Conservation (phyloP, 148 eudicot species). For the Amaranthus palmeri region DNA sequence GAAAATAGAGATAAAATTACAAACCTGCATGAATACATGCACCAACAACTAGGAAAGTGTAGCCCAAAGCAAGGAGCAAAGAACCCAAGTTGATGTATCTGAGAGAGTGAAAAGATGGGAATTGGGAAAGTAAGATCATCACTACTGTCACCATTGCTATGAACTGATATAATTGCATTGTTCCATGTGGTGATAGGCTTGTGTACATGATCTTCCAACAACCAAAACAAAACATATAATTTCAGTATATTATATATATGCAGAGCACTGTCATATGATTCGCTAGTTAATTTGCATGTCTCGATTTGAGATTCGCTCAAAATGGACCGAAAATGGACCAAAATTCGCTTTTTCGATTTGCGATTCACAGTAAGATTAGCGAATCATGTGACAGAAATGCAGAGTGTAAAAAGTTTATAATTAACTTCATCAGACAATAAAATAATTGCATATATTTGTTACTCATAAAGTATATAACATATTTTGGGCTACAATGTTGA, state of each 20-base stretch:
- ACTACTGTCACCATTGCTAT: slow-evolving; percentile 82
- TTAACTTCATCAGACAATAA: too few relatives aligned
- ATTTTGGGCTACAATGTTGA: too few relatives aligned
- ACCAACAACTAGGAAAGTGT: slow-evolving; percentile 65
- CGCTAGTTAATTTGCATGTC: too few relatives aligned
- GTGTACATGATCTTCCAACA: slow-evolving; percentile 66
- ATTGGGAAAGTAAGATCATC: slow-evolving; percentile 75
- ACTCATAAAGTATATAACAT: too few relatives aligned
- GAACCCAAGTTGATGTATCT: slow-evolving; percentile 82
- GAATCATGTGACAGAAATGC: too few relatives aligned
- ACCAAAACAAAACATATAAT: background rate
- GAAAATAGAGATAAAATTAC: background rate
- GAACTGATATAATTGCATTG: slow-evolving; percentile 71
- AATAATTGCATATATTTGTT: too few relatives aligned
- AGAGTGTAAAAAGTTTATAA: too few relatives aligned
- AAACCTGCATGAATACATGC: slow-evolving; percentile 81
- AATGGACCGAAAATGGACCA: too few relatives aligned
- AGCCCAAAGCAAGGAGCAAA: slow-evolving; percentile 76
- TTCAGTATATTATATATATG: slow-evolving; percentile 5
- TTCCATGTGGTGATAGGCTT: slow-evolving; percentile 48
- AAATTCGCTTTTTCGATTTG: too few relatives aligned
- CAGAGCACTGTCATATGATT: too few relatives aligned
- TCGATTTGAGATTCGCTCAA: too few relatives aligned
- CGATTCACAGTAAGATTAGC: too few relatives aligned
- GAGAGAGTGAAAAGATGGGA: slow-evolving; percentile 92